A percentile compares a stretch with the other conserved stretches of the same genome.
Conservation (phyloP, 2,329 filamentous ascomycete genomes). For the Calycina herbarum region DNA sequence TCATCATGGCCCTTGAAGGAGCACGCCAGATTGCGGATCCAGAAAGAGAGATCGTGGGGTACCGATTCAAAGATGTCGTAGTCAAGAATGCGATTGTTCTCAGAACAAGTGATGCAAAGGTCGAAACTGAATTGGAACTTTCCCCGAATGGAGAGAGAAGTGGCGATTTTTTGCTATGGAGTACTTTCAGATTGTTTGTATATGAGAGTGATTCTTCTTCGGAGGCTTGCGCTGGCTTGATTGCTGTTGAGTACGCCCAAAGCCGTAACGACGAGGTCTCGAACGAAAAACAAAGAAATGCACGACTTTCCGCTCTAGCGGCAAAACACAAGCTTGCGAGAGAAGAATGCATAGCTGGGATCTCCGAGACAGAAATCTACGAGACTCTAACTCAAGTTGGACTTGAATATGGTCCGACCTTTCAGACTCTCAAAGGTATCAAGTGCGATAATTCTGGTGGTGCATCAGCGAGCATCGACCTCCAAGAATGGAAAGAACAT, state of each 20-base stretch:
- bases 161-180: neutral
- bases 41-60: conserved; percentile 3
- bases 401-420: conserved; percentile 5
- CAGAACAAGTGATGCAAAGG: conserved; percentile 20
- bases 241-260: neutral
- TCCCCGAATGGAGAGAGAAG: neutral
- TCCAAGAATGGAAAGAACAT: conserved; percentile 4
- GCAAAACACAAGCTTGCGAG: neutral
- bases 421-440: conserved; percentile 2
- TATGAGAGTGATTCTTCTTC: neutral
- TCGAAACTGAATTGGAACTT: conserved; percentile 5
- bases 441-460: conserved; percentile 1
- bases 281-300: neutral
- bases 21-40: conserved; percentile 20
- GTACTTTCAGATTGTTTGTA: neutral
- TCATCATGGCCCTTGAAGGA: conserved; percentile 36
- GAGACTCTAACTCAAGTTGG: neutral
- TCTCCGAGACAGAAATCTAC: neutral
- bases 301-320: neutral
- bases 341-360: neutral
- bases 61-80: conserved; percentile 42
- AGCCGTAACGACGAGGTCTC: neutral
- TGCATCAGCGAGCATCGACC: neutral
- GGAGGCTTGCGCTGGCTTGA: conserved; percentile 2
- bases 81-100: conserved; percentile 48